Conservation (phyloP, 2,329 filamentous ascomycete species). For the Xylaria sp. region DNA sequence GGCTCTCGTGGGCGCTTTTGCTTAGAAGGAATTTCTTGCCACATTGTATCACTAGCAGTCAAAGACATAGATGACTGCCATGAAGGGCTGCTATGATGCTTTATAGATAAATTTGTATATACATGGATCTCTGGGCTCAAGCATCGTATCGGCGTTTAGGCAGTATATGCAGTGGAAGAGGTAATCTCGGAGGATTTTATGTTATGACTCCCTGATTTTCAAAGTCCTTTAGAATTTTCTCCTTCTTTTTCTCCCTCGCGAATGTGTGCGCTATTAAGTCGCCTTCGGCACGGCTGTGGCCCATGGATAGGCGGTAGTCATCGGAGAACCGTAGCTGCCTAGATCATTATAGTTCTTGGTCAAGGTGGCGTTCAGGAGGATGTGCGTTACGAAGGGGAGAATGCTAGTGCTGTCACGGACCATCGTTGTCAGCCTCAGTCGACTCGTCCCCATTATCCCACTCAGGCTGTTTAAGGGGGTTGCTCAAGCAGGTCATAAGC, state of each 20-base stretch:
- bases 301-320: constrained; percentile 60
- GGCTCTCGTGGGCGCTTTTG: constrained; percentile 78
- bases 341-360: constrained; percentile 58
- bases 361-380: constrained; percentile 58
- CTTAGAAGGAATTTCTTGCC: constrained; percentile 53
- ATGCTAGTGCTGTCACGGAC: constrained; percentile 53
- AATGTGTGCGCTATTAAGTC: constrained; percentile 15
- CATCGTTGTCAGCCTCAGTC: constrained; percentile 18
- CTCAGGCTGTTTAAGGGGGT: too few species aligned
- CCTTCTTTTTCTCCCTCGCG: background rate
- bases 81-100: constrained; percentile 17
- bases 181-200: constrained; percentile 23
- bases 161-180: background rate
- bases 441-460: background rate
- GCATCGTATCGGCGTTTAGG: constrained; percentile 35
- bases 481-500: background rate
- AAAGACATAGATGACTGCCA: constrained; percentile 10
- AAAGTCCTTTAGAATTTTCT: background rate
- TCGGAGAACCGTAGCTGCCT: constrained; percentile 55
- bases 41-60: constrained; percentile 1
- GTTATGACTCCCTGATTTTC: constrained; percentile 18
- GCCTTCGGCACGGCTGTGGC: constrained; percentile 51
- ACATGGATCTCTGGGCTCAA: constrained; percentile 25
- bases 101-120: constrained; percentile 25
- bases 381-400: constrained; percentile 59